A percentile compares a stretch with the other conserved stretches of the same genome.
Evolutionary conservation across 2,329 filamentous ascomycete species (phyloP).

Genomic region (Tolypocladium album): DNA sequence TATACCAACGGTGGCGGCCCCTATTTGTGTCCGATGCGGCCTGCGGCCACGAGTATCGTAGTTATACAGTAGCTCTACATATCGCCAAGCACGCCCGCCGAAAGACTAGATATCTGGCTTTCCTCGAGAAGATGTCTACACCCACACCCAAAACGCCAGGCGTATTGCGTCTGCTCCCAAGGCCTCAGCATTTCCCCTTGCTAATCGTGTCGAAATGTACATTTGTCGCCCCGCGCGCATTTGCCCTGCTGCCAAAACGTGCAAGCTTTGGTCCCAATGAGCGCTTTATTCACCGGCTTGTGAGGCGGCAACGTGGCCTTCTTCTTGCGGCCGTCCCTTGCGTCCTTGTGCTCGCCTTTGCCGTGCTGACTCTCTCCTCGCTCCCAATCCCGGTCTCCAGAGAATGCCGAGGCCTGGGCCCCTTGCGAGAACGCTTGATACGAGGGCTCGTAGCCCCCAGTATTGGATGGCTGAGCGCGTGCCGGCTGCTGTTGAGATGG

Average conservation of each 20-base stretch:
- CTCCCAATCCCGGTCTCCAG: slow-evolving; percentile 22
- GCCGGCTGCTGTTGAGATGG: slow-evolving; percentile 13
- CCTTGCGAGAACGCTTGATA: slow-evolving; percentile 22
- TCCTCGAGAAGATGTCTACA: background rate
- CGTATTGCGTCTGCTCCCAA: background rate
- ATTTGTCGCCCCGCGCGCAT: slow-evolving; percentile 62
- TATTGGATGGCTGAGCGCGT: slow-evolving; percentile 9
- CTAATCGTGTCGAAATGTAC: slow-evolving; percentile 60
- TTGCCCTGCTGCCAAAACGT: slow-evolving; percentile 61
- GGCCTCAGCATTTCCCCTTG: background rate
- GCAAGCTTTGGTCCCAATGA: slow-evolving; percentile 58
- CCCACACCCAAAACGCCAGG: background rate
- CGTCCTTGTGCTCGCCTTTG: slow-evolving; percentile 18
- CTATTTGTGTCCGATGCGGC: no score
- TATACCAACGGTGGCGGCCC: background rate
- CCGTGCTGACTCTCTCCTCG: slow-evolving; percentile 20
- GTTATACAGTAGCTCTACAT: background rate
- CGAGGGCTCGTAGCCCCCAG: slow-evolving; percentile 20
- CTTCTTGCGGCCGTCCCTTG: slow-evolving; percentile 29
- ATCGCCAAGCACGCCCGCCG: background rate
- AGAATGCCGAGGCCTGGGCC: slow-evolving; percentile 15
- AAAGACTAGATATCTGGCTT: background rate
- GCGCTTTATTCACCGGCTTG: slow-evolving; percentile 39
- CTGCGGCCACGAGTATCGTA: background rate
- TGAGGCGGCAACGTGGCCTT: slow-evolving; percentile 29